Base-by-base conservation (phyloP, 441 rosid species). In the Isatis lusitanica region DNA sequence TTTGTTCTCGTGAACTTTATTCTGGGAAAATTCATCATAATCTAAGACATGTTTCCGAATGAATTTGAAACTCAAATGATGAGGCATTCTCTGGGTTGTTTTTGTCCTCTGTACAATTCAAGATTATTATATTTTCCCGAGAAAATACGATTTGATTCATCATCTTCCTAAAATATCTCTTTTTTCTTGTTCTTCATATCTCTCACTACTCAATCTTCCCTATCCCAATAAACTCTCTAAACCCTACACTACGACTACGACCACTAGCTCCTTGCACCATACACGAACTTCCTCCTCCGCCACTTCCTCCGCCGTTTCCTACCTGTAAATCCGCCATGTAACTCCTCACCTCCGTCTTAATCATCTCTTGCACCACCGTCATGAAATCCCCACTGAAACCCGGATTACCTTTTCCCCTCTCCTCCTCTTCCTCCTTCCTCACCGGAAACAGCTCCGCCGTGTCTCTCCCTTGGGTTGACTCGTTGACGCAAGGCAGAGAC, bases 321-420 rank as follows among this genome's bases (percentile, higher is more conserved):
- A 3, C 13, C 52, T 46, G 66, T 47, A 75, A 75, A 46, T 63
- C 74, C 70, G 65, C 56, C 81, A 84, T 71, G 61, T 72, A 84
- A 70, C 61, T 71, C 72, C 78, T 79, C 58, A 86, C 86, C 70
- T 83, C 88, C 28, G 68, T 63, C 56, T 71, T 76, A 38, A 86
- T 84, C 84, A 84, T 80, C 70, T 80, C 83, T 5, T 77, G 83
- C 77, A 86, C 64, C 71, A 73, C 61, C 38, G 63, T 69, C 77
- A 78, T 52, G 10, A 86, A 77, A 2, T 76, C 82, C 1, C 77
- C 70, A 43, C 77, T 69, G 36, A 83, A 61, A 17, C 61, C 44
- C 40, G 51, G 15, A 46, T 75, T 52, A 46, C 15, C 60, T 46
- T 24, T 56, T 39, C 3, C 9, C 18, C 35, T 35, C 16, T 36